Conservation (phyloP, 2,329 filamentous ascomycete species). For the Clonostachys solani region DNA sequence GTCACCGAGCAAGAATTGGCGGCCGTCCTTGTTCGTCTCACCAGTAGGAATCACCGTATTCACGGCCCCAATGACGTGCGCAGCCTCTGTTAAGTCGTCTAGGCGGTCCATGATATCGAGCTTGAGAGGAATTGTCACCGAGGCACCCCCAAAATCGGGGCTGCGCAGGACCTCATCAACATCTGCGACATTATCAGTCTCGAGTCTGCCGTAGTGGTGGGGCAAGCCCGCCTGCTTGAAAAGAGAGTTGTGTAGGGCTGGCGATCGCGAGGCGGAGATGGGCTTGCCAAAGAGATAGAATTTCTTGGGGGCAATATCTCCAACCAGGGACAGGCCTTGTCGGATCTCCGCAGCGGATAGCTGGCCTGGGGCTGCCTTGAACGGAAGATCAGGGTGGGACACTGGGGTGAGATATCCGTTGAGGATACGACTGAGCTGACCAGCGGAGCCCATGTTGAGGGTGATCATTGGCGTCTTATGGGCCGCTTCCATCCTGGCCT, state of each 20-base stretch:
- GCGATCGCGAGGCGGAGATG: conserved; percentile 77
- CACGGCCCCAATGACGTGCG: conserved; percentile 80
- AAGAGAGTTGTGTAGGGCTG: conserved; percentile 82
- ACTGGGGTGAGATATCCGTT: conserved; percentile 95
- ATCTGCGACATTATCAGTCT: conserved; percentile 63
- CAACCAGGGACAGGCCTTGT: conserved; percentile 70
- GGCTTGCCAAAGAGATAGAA: conserved; percentile 90
- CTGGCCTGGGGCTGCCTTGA: conserved; percentile 91
- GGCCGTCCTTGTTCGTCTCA: conserved; percentile 26
- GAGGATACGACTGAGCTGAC: conserved; percentile 84
- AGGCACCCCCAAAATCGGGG: conserved; percentile 83
- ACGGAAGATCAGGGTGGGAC: conserved; percentile 82
- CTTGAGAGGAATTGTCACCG: conserved; percentile 94
- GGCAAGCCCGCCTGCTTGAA: conserved; percentile 76
- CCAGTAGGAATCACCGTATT: conserved; percentile 78
- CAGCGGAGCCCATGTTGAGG: conserved; percentile 88
- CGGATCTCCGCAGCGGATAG: conserved; percentile 88
- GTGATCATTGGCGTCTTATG: conserved; percentile 85
- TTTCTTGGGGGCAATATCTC: conserved; percentile 68
- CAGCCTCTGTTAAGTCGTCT: conserved; percentile 76
- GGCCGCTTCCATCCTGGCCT: conserved; percentile 64
- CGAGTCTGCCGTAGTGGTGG: conserved; percentile 72
- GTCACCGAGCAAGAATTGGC: conserved; percentile 66
- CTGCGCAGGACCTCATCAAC: conserved; percentile 63
- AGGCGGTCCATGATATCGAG: conserved; percentile 78